Percentiles rank a stretch among this genome's conserved stretches.
These are phyloP conservation scores for Botryotinia convoluta DNA, from an alignment of 2,329 filamentous ascomycete species.

Conservation along the genomic window DNA sequence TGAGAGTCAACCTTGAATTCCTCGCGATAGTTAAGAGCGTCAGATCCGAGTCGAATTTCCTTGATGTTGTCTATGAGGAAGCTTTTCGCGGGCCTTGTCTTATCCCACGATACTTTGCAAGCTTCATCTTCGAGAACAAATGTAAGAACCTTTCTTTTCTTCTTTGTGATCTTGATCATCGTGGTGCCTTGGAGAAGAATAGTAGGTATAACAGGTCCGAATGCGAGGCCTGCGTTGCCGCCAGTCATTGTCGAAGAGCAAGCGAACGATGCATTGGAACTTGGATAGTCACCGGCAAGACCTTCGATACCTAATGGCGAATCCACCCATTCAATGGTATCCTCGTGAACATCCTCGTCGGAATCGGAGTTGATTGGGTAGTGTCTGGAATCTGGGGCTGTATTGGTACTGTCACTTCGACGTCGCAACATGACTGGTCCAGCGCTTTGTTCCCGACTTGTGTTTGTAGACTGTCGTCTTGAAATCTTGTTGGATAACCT, in stretches of 20 bases:
- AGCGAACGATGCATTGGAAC: slow-evolving; percentile 47
- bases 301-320: slow-evolving; percentile 42
- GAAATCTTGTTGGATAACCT: slow-evolving; percentile 79
- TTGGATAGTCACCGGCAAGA: slow-evolving; percentile 48
- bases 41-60: slow-evolving; percentile 78
- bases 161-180: slow-evolving; percentile 82
- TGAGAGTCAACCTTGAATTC: slow-evolving; percentile 71
- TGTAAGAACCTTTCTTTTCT: slow-evolving; percentile 69
- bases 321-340: slow-evolving; percentile 44
- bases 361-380: slow-evolving; percentile 48
- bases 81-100: slow-evolving; percentile 71
- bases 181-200: slow-evolving; percentile 74
- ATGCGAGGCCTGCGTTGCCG: slow-evolving; percentile 38
- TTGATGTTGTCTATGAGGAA: slow-evolving; percentile 96
- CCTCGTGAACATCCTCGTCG: slow-evolving; percentile 57
- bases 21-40: slow-evolving; percentile 85
- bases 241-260: slow-evolving; percentile 40
- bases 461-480: slow-evolving; percentile 71
- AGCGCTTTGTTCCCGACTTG: slow-evolving; percentile 80
- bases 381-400: slow-evolving; percentile 52
- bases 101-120: slow-evolving; percentile 87
- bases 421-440: slow-evolving; percentile 78
- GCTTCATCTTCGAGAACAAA: slow-evolving; percentile 76
- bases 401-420: slow-evolving; percentile 84
- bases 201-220: slow-evolving; percentile 72